Percentiles rank a stretch among this genome's conserved stretches.
These are phyloP conservation scores for Cladophialophora psammophila DNA, from an alignment of 2,329 filamentous ascomycete species.

Conservation along the genomic window DNA sequence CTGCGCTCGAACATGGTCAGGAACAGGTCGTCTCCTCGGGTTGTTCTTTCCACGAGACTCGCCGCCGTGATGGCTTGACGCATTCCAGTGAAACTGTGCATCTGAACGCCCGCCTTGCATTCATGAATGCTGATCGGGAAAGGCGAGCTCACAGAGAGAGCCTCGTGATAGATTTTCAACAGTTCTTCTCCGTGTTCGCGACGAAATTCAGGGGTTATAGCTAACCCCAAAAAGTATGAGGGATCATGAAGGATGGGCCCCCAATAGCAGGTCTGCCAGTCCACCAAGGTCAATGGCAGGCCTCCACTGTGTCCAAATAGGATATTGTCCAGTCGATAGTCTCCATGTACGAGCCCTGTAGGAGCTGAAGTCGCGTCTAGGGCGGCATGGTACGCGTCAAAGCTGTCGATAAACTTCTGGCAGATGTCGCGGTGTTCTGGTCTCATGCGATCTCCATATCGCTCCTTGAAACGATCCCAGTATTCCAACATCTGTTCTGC, in stretches of 20 bases:
- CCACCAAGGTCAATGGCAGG: constrained; percentile 7
- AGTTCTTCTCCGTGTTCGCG: constrained; percentile 10
- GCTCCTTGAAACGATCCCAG: background rate
- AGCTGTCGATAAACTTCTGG: constrained; percentile 7
- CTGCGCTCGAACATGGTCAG: constrained; percentile 6
- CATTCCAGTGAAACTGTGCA: constrained; percentile 6
- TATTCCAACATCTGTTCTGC: background rate
- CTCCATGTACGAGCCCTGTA: constrained; percentile 10
- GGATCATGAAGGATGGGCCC: constrained; percentile 2
- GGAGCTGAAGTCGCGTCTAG: background rate
- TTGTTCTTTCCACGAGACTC: background rate
- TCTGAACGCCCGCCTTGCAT: background rate
- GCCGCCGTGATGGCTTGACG: constrained; percentile 4
- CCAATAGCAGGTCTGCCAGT: constrained; percentile 10
- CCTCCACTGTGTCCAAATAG: background rate
- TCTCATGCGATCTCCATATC: constrained; percentile 1
- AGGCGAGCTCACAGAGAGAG: constrained; percentile 3
- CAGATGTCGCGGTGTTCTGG: constrained; percentile 1
- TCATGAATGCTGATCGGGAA: constrained; percentile 12
- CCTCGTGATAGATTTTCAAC: constrained; percentile 12
- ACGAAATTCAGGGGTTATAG: constrained; percentile 11
- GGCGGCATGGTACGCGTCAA: constrained; percentile 3
- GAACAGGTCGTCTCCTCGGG: constrained; percentile 3
- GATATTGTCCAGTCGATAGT: constrained; percentile 16
- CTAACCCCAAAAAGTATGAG: constrained; percentile 11